Base-by-base conservation (phyloP, 352 stramenopile genomes). In the Phytophthora brassicae region DNA sequence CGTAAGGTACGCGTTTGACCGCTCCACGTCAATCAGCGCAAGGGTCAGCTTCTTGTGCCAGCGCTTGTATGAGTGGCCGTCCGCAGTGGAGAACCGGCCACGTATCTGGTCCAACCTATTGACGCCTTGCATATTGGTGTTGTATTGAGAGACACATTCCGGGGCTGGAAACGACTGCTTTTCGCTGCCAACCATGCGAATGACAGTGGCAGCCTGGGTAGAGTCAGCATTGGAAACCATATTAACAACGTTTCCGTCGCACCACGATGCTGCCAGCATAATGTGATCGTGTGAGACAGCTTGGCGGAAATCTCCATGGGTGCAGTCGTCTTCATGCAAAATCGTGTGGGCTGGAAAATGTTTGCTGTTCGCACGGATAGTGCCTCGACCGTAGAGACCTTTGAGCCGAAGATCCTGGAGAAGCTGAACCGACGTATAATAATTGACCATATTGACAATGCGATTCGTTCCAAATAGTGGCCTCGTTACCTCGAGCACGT, bases 211-310 rank as follows among this genome's bases (percentile, higher is more conserved):
- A 19, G 35, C 4, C 3, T 42, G 35, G 1, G 49, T 24, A 14
- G 49, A 19, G 22, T 57, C 49, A 19, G 36, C 45, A 28, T 47
- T 57, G n/a, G 49, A 57, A 5, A 43, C 31, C 16, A 54, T 14
- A 16, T 42, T 45, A 1, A 54, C 47, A n/a, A 54, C n/a, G 3
- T 24, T 51, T 28, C 39, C 41, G 14, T 51, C 52, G 12, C 29
- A 51, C 52, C 26, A 60, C 8, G 52, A 47, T 9, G 52, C 52
- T 5, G 41, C 41, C 12, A 60, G n/a, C 28, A 60, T 60, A 23
- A 28, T 45, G 41, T 51, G 52, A 16, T 60, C 51, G 4, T 26
- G 39, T 4, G 52, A 50, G 2, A 60, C 52, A 26, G 26, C 41
- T 14, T 51, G 51, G 3, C 51, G 41, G 48, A 33, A 45, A 13